These are phyloP conservation scores for Fusarium floridanum DNA, from an alignment of 2,329 filamentous ascomycete species.

Conservation along the genomic window DNA sequence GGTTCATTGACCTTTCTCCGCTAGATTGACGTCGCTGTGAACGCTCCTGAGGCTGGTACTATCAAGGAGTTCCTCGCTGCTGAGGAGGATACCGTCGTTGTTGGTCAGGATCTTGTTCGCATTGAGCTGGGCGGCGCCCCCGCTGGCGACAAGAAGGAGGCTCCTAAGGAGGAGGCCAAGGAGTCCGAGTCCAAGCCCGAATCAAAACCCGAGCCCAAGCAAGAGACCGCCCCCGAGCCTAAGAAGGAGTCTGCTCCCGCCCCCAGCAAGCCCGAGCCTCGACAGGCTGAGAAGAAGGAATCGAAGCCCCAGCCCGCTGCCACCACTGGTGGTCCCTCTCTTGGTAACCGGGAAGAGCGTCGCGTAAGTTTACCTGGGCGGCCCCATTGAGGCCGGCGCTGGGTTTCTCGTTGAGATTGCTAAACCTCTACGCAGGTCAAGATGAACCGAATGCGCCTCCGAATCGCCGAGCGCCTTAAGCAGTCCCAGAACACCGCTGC, in stretches of 20 bases:
- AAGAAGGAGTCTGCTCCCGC: conserved; percentile 50
- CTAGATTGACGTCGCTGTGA: conserved; percentile 96
- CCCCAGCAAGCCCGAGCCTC: conserved; percentile 42
- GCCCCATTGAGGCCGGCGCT: not conserved
- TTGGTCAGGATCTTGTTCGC: conserved; percentile 91
- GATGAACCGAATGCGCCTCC: conserved; percentile 99
- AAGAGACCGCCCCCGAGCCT: conserved; percentile 50
- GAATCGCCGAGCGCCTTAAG: conserved; percentile 97
- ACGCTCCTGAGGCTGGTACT: conserved; percentile 89
- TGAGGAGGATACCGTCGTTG: conserved; percentile 95
- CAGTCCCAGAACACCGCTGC: conserved; percentile 99
- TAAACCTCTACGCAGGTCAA: conserved; percentile 75
- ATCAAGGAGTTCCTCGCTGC: conserved; percentile 93
- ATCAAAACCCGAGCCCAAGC: conserved; percentile 50
- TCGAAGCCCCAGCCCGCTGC: conserved; percentile 37
- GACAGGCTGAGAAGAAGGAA: conserved; percentile 46
- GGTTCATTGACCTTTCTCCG: conserved; percentile 16
- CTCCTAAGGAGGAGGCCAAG: conserved; percentile 41
- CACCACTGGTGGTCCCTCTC: conserved; percentile 50
- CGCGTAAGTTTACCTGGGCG: conserved; percentile 69
- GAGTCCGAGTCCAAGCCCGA: conserved; percentile 53
- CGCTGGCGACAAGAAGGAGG: conserved; percentile 54
- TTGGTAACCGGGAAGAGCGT: conserved; percentile 87
- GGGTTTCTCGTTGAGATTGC: not conserved
- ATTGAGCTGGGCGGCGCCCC: conserved; percentile 80